Base-by-base conservation (phyloP, 2,329 filamentous ascomycete species). In the Ciborinia camelliae region DNA sequence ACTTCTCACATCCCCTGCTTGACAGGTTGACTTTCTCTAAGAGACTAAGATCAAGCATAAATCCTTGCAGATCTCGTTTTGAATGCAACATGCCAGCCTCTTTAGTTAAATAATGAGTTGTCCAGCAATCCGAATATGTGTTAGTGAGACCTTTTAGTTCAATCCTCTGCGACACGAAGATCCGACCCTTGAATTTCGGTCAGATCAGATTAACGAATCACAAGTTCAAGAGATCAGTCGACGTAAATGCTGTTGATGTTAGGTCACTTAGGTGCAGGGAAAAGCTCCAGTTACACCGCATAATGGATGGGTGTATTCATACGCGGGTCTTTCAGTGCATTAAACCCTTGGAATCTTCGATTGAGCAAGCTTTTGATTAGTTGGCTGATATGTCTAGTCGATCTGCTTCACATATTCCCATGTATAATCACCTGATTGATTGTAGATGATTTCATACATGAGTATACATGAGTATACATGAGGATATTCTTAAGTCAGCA, bases 61-160 rank as follows among this genome's bases (percentile, higher is more conserved):
- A 58, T 59, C 62, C 62, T 59, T 58, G 52, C 30, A 57, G 51
- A 57, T 63, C 39, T 57, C 23, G 41, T 57, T 54, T 32, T 47
- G 28, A 54, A 52, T 55, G 26, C 20, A 57, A 57, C 28, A 32
- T 62, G 60, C 60, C 50, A 62, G 30, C 30, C 51, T 50, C 43
- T 63, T 50, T 43, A 23, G 43, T 58, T 39, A 41, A 59, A 63
- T 35, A 18, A 58, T 57, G 50, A 45, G 32, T 45, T 63, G 52
- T 63, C 39, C 32, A 37, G 12, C 28, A 32, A 23, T 50, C 53
- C 30, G 26, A 15, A 41, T 54, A 18, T n/a, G 62, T 59, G 37
- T 63, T 63, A 41, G 62, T 63, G 62, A 63, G 62, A 63, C 43
- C 26, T 35, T 57, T 48, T 63, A 59, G 52, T 23, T 63, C 18